phyloP scores from a whole-genome alignment of 2,329 filamentous ascomycete genomes.

The Coleophoma eucalyptorum region DNA sequence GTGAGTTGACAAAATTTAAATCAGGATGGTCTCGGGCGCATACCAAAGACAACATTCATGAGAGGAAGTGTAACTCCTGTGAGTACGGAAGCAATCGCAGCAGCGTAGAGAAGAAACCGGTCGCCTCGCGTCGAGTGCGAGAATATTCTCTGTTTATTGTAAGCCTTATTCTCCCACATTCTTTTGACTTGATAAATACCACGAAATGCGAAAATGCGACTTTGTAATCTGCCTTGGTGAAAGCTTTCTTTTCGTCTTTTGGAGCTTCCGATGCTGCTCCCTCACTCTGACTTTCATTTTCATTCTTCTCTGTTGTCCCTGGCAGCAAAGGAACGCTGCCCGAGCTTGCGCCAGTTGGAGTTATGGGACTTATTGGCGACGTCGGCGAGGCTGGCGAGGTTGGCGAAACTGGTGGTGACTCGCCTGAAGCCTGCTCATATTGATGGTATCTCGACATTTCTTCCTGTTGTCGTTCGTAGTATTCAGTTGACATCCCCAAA shows the following conservation, averaged over 20 bases:
- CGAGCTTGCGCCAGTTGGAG: background rate
- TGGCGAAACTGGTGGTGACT: background rate
- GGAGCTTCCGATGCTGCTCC: background rate
- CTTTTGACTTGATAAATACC: conserved; percentile 1
- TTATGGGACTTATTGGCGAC: conserved; percentile 4
- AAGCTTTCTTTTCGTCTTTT: conserved; percentile 4
- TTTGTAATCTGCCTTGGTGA: conserved; percentile 6
- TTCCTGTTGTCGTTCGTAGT: too few species aligned
- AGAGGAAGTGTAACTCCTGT: conserved; percentile 51
- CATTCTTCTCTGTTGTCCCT: background rate
- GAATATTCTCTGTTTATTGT: conserved; percentile 14
- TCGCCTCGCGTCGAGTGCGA: conserved; percentile 12
- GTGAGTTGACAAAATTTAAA: background rate
- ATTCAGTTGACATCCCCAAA: too few species aligned
- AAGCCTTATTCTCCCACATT: background rate
- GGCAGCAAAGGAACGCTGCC: background rate
- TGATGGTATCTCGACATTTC: too few species aligned
- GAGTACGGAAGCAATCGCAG: conserved; percentile 44
- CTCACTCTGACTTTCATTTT: background rate
- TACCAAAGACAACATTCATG: conserved; percentile 54
- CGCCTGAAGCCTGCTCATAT: too few species aligned
- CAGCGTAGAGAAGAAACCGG: conserved; percentile 21
- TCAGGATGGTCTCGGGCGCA: conserved; percentile 21
- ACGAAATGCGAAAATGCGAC: conserved; percentile 9
- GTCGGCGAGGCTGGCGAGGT: conserved; percentile 1